Evolutionary conservation across 495 filamentous ascomycete genomes (phyloP), one percentile per base, ranked within the genome.

Genomic region (Lindgomyces ingoldianus): DNA sequence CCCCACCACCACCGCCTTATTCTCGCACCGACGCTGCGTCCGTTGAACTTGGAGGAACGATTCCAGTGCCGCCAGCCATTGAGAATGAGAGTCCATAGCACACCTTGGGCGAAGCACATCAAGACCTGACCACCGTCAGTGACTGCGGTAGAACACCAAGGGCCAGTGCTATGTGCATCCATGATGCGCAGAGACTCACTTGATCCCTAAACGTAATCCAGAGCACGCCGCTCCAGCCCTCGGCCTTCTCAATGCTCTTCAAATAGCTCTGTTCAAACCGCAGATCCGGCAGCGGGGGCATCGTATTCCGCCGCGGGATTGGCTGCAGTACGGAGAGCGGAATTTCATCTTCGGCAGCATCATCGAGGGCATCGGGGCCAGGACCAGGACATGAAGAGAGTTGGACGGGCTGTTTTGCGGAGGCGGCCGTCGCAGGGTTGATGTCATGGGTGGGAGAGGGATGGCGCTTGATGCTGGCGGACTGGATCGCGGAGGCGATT

Each of bases 231-330:
- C 87, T 85, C 85, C 84, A 90, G 25, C 84, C 86, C 60, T 94
- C 83, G 21, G 90, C 90, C 51, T 83, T 79, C 66, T 85, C 83
- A 57, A 98, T 85, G 73, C 91, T 93, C 49, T 87, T 87, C 42
- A 98, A 80, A 72, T 98, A 98, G 77, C 91, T 96, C 82, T 98
- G 94, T 79, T 98, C 94, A 75, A 98, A 98, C 52, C 94, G 82
- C 67, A 98, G 77, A 76, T 98, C 94, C 1, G 94, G 94, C 70
- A 98, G 77, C 0, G 95, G 93, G 53, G 90, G 91, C 60, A 96
- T 84, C 10, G 59, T 79, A 49, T 74, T 63, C 67, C 75, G 85
- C 84, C 70, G 79, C 72, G 58, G 87, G 84, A 69, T 30, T 1
- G 77, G 76, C 25, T 68, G 64, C 25, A 80, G 56, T 16, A 73